Percentiles rank a stretch among this genome's conserved stretches.
phyloP scores from a whole-genome alignment of 2,329 filamentous ascomycete species.

The Monosporascus sp. region DNA sequence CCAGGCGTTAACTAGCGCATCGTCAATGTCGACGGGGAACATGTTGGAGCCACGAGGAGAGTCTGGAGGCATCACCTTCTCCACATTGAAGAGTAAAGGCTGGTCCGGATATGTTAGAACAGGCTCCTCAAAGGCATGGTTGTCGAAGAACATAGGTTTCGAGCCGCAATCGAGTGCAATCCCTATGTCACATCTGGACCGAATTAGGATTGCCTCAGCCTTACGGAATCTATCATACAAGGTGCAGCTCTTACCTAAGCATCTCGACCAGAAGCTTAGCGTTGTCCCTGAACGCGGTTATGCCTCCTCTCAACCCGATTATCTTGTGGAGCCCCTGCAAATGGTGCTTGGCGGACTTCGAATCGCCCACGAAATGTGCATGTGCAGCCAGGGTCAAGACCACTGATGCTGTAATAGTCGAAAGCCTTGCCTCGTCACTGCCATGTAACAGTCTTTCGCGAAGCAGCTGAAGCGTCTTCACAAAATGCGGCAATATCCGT shows the following conservation, averaged over 20 bases:
- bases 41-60: background rate
- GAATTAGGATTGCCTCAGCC: background rate
- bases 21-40: constrained; percentile 5
- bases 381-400: constrained; percentile 26
- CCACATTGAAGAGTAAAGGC: background rate
- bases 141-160: constrained; percentile 10
- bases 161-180: constrained; percentile 10
- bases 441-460: constrained; percentile 22
- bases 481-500: constrained; percentile 17
- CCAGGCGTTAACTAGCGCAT: constrained; percentile 15
- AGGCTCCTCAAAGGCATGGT: constrained; percentile 3
- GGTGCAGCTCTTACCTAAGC: constrained; percentile 7
- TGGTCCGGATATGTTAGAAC: constrained; percentile 8
- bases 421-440: constrained; percentile 18
- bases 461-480: constrained; percentile 23
- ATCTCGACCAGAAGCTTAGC: constrained; percentile 30
- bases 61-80: background rate
- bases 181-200: constrained; percentile 11
- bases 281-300: constrained; percentile 23
- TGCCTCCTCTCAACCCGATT: constrained; percentile 30
- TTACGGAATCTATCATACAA: too few relatives aligned
- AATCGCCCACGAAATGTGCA: constrained; percentile 24
- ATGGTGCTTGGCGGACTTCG: constrained; percentile 24
- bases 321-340: constrained; percentile 32
- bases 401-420: constrained; percentile 23